Base-by-base conservation (phyloP, 2,329 filamentous ascomycete genomes). In the Claviceps purpurea region DNA sequence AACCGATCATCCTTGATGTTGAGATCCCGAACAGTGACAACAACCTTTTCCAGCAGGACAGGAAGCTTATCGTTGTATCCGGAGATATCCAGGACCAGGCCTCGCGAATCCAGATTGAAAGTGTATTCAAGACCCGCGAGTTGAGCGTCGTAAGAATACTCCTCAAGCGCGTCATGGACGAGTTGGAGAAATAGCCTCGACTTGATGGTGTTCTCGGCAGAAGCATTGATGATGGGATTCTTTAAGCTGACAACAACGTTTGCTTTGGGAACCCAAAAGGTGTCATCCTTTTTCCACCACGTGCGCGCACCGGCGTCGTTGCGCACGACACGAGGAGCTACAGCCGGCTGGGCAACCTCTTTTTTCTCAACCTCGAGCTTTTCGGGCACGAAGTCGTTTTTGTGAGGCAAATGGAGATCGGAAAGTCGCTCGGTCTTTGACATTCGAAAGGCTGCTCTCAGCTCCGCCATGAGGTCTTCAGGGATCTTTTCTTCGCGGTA, bases 281-380 rank as follows among this genome's bases (percentile, higher is more conserved):
- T 89, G 60, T 98, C 93, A 61, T 98, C 93, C 70, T 97, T 97
- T 74, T 98, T 98, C 74, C 84, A 96, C 93, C 93, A 98, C 2
- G 88, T 85, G 34, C 90, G 82, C 1, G 87, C 82, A 38, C 82
- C 72, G 5, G 83, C 76, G 58, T 96, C 91, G 60, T 95, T 89
- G 58, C 90, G 83, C 56, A 98, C 84, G 24, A 98, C 74, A 55
- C 83, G 85, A 0, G 93, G 93, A 0, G 81, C 75, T 52, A 85
- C 77, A 0, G 83, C 73, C 1, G 89, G 85, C 59, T 87, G 79
- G 26, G 81, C 75, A n/a, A 93, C 78, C 39, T 95, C 87, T 68
- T 89, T 95, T 75, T 93, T 95, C 66, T 96, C 89, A 2, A 98
- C 93, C 50, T 95, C 89, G 3, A 98, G 77, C 57, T 93, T 85